Percentiles rank a stretch among this genome's conserved stretches.
Evolutionary conservation across 306 rosid genomes (phyloP).

Genomic region (Quercus parvula): DNA sequence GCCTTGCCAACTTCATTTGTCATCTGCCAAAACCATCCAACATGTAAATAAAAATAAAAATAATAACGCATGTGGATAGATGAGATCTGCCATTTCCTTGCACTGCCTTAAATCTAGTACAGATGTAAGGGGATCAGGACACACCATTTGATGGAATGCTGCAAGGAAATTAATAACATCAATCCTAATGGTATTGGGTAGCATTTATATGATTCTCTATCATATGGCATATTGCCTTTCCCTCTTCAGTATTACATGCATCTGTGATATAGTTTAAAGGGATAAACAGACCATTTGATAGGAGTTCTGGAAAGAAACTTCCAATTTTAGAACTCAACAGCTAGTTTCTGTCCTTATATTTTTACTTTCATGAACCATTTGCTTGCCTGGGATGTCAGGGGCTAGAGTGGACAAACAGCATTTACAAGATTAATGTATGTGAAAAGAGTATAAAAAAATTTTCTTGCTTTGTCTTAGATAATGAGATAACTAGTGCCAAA

Average conservation of each 20-base stretch:
- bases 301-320: background rate
- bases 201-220: background rate
- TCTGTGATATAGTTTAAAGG: background rate
- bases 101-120: background rate
- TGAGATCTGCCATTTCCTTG: background rate
- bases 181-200: background rate
- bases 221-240: too few relatives aligned
- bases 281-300: background rate
- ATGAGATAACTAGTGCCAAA: background rate
- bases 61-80: background rate
- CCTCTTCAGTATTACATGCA: background rate
- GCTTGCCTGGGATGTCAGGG: background rate
- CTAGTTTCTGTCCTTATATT: background rate
- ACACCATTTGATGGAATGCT: background rate
- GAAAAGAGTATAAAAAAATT: background rate
- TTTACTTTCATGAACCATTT: background rate
- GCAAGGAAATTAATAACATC: background rate
- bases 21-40: constrained; percentile 51
- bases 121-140: background rate
- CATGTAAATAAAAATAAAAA: background rate
- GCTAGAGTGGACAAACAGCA: background rate
- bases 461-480: background rate
- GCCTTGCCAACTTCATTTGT: constrained; percentile 80
- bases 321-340: background rate
- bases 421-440: background rate